phyloP scores from a whole-genome alignment of 306 rosid genomes.

The Acacia confusa region DNA sequence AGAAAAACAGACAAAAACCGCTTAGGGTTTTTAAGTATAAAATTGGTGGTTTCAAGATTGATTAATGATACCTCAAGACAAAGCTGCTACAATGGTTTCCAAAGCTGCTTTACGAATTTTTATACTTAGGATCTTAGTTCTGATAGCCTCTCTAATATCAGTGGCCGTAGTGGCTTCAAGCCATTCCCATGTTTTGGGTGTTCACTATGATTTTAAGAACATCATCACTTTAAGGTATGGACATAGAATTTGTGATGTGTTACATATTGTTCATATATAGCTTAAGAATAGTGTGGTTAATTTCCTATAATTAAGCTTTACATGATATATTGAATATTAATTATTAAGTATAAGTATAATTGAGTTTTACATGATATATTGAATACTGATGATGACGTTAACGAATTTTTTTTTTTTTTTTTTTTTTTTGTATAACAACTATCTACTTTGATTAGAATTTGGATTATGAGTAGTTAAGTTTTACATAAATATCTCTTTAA shows the following conservation, averaged over 20 bases:
- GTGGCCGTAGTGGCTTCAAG: conserved; percentile 28
- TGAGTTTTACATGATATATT: too few relatives aligned
- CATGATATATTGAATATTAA: too few relatives aligned
- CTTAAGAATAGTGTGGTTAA: too few relatives aligned
- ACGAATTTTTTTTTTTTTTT: too few relatives aligned
- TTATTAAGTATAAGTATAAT: too few relatives aligned
- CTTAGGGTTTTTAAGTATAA: not conserved
- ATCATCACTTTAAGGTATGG: not conserved
- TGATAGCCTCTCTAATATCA: not conserved
- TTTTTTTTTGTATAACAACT: too few relatives aligned
- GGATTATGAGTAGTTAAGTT: too few relatives aligned
- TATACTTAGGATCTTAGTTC: not conserved
- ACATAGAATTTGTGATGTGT: not conserved
- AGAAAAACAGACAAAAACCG: not conserved
- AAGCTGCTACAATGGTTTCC: not conserved
- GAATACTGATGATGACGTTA: too few relatives aligned
- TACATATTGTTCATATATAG: too few relatives aligned
- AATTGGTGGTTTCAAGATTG: not conserved
- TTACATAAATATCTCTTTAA: not conserved
- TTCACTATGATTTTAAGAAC: not conserved
- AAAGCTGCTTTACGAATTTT: not conserved
- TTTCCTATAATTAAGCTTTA: too few relatives aligned
- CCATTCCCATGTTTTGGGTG: not conserved
- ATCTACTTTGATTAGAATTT: too few relatives aligned
- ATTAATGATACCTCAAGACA: not conserved